Percentiles rank a stretch among this genome's conserved stretches.
Conservation (phyloP, 2,329 filamentous ascomycete genomes). For the Fusarium metavorans region DNA sequence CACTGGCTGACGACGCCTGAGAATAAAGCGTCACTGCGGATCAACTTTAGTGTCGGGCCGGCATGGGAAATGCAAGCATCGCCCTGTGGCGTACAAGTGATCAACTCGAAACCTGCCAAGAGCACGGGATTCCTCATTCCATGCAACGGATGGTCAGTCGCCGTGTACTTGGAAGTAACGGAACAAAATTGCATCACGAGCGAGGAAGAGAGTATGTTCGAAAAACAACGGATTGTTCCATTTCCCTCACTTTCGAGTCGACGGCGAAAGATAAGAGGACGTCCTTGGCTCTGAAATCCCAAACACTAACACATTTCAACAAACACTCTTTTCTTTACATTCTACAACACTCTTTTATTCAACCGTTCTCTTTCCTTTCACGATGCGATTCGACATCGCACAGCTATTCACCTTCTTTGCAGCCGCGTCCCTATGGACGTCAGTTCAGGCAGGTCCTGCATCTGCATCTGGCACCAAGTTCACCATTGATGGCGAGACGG, state of each 20-base stretch:
- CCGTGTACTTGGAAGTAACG: not conserved
- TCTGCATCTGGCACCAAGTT: constrained; percentile 49
- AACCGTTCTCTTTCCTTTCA: not conserved
- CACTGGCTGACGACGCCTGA: not conserved
- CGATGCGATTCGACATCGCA: not conserved
- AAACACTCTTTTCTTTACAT: not conserved
- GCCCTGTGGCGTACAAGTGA: not conserved
- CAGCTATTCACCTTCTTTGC: not conserved
- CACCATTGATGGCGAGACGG: constrained; percentile 57
- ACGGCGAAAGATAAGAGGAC: not conserved
- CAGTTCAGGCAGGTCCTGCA: not conserved
- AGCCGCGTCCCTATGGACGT: not conserved
- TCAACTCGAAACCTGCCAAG: not conserved
- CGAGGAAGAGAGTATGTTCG: not conserved
- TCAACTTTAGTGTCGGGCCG: not conserved
- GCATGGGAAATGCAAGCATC: not conserved
- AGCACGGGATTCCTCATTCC: not conserved
- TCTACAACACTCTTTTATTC: not conserved
- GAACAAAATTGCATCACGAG: not conserved
- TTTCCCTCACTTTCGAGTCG: not conserved
- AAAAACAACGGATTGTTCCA: not conserved
- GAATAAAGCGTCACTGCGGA: not conserved
- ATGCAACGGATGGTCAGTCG: not conserved
- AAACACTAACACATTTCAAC: not conserved
- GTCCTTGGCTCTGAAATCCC: not conserved